Base-by-base conservation (phyloP, 1,284 basidiomycete genomes). In the Moesziomyces sp. region DNA sequence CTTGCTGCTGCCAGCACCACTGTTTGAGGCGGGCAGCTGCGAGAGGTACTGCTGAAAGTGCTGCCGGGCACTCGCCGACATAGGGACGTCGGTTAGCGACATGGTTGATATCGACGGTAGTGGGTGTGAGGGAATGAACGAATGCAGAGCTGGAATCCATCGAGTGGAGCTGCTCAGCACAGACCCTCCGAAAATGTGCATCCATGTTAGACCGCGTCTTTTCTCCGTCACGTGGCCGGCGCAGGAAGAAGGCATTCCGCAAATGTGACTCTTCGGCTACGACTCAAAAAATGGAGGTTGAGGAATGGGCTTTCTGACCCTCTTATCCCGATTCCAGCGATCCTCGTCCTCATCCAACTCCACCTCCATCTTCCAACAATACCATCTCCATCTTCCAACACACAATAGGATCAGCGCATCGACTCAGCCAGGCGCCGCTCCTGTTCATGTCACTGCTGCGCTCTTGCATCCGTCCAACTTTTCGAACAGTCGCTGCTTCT, bases 381-480 rank as follows among this genome's bases (percentile, higher is more conserved):
- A 21, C 30, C 30, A 8, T 9, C 30, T 33, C 38, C 16, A 18
- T 40, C 38, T 40, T 40, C 38, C 13, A 10, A 33, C 30, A 2
- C 30, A 33, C 5, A 11, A 5, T 13, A 10, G 38, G 16, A 40
- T n/a, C 38, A 40, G 38, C 38, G 38, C 38, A 40, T 40, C 38
- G 14, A 6, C 3, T 16, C 38, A 40, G 38, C 38, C 38, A 40
- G 38, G 38, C 38, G 19, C 21, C 26, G 16, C 50, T 44, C 44
- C 49, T 30, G 52, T 58, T 52, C 45, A 69, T 69, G 66, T 69
- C 60, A 38, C 46, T 63, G 52, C 52, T 63, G 60, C 59, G 66
- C 30, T 49, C 66, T 21, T 55, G 42, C 56, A 40, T 63, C 26
- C 59, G 61, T 43, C 52, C 56, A 30, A 21, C 52, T 10, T 35